Conservation (phyloP, 176 grass and related monocot species). For the Eleusine indica region DNA sequence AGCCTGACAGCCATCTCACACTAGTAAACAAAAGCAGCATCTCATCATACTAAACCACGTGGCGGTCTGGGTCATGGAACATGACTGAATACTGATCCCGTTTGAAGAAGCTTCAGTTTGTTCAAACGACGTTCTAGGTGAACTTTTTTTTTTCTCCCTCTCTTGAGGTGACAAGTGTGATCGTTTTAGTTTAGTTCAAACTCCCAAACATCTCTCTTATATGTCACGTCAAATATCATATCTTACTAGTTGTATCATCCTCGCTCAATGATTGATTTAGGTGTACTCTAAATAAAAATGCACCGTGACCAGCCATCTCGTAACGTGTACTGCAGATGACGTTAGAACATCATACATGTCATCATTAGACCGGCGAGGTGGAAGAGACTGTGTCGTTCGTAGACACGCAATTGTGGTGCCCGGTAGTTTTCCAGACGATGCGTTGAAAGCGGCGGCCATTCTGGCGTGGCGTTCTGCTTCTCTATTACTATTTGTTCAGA, state of each 20-base stretch:
- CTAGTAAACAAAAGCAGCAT: neutral
- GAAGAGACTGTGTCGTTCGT: neutral
- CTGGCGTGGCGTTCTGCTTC: neutral
- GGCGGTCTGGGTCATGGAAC: neutral
- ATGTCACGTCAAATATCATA: neutral
- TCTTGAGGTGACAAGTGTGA: neutral
- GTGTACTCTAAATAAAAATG: neutral
- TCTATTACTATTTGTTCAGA: no score
- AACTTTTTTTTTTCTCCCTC: neutral
- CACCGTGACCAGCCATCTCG: neutral
- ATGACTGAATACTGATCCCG: neutral
- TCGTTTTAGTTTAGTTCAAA: neutral
- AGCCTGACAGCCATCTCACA: neutral
- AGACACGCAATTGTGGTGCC: neutral
- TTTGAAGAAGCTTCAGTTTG: neutral
- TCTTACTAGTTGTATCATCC: neutral
- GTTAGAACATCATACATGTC: neutral
- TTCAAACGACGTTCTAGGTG: neutral
- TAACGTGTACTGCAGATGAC: constrained; percentile 1
- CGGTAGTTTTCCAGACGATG: neutral
- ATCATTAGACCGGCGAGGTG: neutral
- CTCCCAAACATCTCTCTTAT: neutral
- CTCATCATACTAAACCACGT: neutral
- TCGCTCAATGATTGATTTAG: neutral
- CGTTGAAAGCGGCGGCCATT: neutral